A percentile compares a stretch with the other conserved stretches of the same genome.
These are phyloP conservation scores for Termitomyces sp. DNA, from an alignment of 1,284 basidiomycete genomes.

Conservation along the genomic window DNA sequence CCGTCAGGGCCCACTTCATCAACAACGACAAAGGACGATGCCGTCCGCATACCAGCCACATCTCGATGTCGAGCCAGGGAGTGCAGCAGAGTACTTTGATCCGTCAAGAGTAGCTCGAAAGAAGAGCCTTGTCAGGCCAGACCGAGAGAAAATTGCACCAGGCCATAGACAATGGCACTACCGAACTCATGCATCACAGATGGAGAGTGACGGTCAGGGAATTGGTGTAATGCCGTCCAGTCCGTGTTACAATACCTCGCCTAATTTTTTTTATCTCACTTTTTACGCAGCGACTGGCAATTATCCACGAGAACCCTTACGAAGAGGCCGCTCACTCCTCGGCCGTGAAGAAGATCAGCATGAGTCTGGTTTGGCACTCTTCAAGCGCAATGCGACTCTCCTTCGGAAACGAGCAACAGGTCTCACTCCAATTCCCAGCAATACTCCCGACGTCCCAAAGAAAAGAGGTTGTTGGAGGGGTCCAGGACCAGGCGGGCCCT, in stretches of 20 bases:
- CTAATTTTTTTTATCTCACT: conserved; percentile 1
- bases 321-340: conserved; percentile 83
- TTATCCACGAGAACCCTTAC: conserved; percentile 58
- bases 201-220: conserved; percentile 60
- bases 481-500: conserved; percentile 86
- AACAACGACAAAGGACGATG: conserved; percentile 41
- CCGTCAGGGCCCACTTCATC: conserved; percentile 50
- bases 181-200: conserved; percentile 81
- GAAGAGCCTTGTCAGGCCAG: conserved; percentile 91
- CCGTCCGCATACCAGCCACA: conserved; percentile 55
- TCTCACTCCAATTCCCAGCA: conserved; percentile 32
- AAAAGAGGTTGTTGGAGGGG: conserved; percentile 61
- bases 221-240: conserved; percentile 77
- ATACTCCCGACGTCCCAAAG: conserved; percentile 36
- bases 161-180: conserved; percentile 96
- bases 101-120: conserved; percentile 61
- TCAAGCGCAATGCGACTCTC: conserved; percentile 77
- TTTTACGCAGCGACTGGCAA: conserved; percentile 71
- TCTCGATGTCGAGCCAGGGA: conserved; percentile 47
- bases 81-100: conserved; percentile 37
- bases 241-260: conserved; percentile 37
- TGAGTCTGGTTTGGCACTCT: conserved; percentile 82
- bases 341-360: conserved; percentile 83
- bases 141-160: conserved; percentile 95
- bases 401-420: conserved; percentile 61